Evolutionary conservation across 768 basidiomycete genomes (phyloP), one percentile per base, ranked within the genome.

Genomic region (Mycena metata): DNA sequence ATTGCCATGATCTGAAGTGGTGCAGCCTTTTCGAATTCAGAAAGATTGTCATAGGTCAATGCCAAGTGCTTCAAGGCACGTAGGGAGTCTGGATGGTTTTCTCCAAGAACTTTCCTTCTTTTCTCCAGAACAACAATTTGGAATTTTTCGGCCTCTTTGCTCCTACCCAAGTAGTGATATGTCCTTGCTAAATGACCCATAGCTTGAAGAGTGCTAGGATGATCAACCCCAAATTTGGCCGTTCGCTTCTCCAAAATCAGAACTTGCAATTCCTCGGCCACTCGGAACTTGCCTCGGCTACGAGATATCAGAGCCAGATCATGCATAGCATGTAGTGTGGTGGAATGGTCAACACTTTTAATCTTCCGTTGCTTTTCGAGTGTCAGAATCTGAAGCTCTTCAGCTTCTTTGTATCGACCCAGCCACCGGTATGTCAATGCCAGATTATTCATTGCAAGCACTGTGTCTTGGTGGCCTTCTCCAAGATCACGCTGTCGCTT

Each of bases 171-270:
- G 5, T 39, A 24, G 24, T 13, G 12, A 42, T 67, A 67, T 17
- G 47, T 67, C 7, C 1, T n/a, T 30, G 66, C 59, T 17, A 67
- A 24, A 33, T 39, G 52, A n/a, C 16, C 12, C 66, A 61, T 61
- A 9, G 39, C 7, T 13, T n/a, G 35, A 21, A 67, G 33, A 15
- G 47, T 56, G 39, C 17, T 21, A 26, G 62, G 52, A 64, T 64
- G 62, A 17, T 39, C 62, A n/a, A 21, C n/a, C 1, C 62, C 62
- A 9, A 61, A 43, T 12, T 19, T 33, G 15, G 13, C 50, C 15
- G 13, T 61, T 9, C 19, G 17, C 21, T 50, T 47, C 60, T 61
- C 60, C 6, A 61, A 21, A 23, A 61, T 46, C 17, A 21, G 7
- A 23, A 45, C 46, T 50, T 50, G 23, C 30, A 61, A 24, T 1